A percentile compares a stretch with the other conserved stretches of the same genome.
phyloP scores from a whole-genome alignment of 805 yeast genomes.

The Blastobotrys terrestris region DNA sequence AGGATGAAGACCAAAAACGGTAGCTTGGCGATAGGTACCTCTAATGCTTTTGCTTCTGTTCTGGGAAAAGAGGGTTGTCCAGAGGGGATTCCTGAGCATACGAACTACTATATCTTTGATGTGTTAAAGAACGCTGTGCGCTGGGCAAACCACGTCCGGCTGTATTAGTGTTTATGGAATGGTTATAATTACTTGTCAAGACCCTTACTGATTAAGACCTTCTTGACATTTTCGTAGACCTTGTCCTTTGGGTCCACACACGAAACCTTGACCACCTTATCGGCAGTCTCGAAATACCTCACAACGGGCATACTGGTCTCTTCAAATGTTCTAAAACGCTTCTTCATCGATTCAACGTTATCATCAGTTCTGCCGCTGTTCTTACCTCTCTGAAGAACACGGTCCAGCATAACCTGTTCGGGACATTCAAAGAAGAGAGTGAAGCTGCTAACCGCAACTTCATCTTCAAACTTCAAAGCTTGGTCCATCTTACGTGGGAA shows the following conservation, averaged over 20 bases:
- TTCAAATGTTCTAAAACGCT: conserved; percentile 5
- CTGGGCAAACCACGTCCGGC: too few species aligned
- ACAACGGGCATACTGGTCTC: conserved; percentile 4
- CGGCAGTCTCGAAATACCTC: conserved; percentile 8
- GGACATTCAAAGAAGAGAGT: conserved; percentile 22
- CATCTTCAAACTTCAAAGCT: conserved; percentile 75
- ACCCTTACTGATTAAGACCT: conserved; percentile 43
- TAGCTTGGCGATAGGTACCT: too few species aligned
- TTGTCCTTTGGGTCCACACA: conserved; percentile 78
- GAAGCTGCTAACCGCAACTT: conserved; percentile 23
- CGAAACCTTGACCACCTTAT: conserved; percentile 47
- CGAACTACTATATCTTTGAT: too few species aligned
- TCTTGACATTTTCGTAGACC: conserved; percentile 65
- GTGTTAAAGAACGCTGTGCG: too few species aligned
- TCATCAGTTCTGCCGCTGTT: conserved; percentile 5
- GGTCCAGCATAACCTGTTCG: conserved; percentile 65
- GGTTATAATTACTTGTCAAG: conserved; percentile 8
- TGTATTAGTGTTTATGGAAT: conserved; percentile 8
- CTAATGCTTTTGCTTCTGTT: too few species aligned
- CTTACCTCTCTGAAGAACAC: conserved; percentile 4
- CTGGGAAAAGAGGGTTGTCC: too few species aligned
- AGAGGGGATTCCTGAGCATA: too few species aligned
- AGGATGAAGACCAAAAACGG: too few species aligned
- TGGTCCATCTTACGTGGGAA: conserved; percentile 95
- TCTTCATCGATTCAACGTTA: conserved; percentile 6